Base-by-base conservation (phyloP, 306 rosid species). In the Pyrus betulifolia region DNA sequence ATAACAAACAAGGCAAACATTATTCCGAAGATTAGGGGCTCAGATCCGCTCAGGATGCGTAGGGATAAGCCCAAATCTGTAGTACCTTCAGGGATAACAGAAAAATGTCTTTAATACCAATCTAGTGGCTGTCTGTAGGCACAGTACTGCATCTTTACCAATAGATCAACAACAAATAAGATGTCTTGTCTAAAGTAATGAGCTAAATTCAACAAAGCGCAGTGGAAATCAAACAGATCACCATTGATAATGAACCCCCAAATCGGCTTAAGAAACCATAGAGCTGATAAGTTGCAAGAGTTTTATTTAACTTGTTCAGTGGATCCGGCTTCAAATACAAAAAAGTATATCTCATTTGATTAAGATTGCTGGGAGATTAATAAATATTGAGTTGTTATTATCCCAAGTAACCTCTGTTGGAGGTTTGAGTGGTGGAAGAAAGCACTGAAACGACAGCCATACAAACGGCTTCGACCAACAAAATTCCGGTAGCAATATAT, bases 401-500 rank as follows among this genome's bases (percentile, higher is more conserved):
- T n/a, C 82, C 70, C 35, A 72, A n/a, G 66, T 75, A 69, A 52
- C 72, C 76, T 15, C 64, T 66, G 67, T 18, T 42, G 2, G 77
- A 73, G 23, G 65, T 40, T 52, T 79, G 62, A 72, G 78, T 81
- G 51, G 75, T 72, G 46, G 90, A 86, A 55, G 89, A 84, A 67
- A 90, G 73, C 45, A 88, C 21, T 3, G 92, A 86, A 71, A 84
- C 80, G 2, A 85, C 18, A 49, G 31, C 11, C 82, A 88, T 86
- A 65, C 76, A 75, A 45, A 86, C 11, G 19, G 79, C 57, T 54
- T 82, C 85, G 1, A 67, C 51, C 49, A 78, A 33, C 21, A 88
- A 84, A 72, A 85, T 9, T n/a, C 72, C 68, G 23, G 78, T 61
- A 40, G 86, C 87, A 54, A 88, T 17, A 3, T 54, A 74, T 14